Evolutionary conservation across 139 green algal genomes (phyloP), one percentile per base, ranked within the genome.

Genomic region (Chlamydomonas schloesseri): DNA sequence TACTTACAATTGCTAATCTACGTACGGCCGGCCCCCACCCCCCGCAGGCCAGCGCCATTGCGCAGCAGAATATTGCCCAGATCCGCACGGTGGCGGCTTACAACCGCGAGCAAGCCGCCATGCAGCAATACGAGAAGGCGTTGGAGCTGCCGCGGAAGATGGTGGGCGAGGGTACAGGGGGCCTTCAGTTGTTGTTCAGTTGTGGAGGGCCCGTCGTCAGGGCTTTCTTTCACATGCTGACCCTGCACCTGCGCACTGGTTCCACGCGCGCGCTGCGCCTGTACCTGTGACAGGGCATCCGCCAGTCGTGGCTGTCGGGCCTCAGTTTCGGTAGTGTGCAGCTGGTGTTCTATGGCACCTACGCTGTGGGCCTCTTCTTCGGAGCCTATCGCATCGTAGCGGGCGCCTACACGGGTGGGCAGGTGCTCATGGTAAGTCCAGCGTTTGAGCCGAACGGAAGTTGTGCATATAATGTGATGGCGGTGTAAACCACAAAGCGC

Each of bases 21-120:
- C n/a, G n/a, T n/a, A n/a, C n/a, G n/a, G n/a, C n/a, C n/a, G n/a
- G n/a, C n/a, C n/a, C n/a, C n/a, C n/a, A 8, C 42, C 2, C 28
- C 73, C 1, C 18, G 15, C 88, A 93, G 58, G 94, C 96, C 31
- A 95, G 93, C 79, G 73, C 81, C 10, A 91, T 98, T 24, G 94
- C 91, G 28, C 86, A 94, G 87, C 93, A 97, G 90, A 78, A 50
- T 33, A 83, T 93, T 34, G 65, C 85, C 64, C 94, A 95, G 88
- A 92, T 98, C 33, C 90, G 95, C 55, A 98, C 96, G 0, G 95
- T 98, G 18, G 87, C 90, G 33, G 91, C 93, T 0, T 97, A 96
- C 88, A 93, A 94, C 57, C 53, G 81, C 14, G 90, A 95, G 69
- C 69, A 91, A 69, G 55, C 68, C 31, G 92, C 91, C 26, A 36